Evolutionary conservation across 208 protist genomes (phyloP), one percentile per base, ranked within the genome.

Genomic region (Angomonas deanei): DNA sequence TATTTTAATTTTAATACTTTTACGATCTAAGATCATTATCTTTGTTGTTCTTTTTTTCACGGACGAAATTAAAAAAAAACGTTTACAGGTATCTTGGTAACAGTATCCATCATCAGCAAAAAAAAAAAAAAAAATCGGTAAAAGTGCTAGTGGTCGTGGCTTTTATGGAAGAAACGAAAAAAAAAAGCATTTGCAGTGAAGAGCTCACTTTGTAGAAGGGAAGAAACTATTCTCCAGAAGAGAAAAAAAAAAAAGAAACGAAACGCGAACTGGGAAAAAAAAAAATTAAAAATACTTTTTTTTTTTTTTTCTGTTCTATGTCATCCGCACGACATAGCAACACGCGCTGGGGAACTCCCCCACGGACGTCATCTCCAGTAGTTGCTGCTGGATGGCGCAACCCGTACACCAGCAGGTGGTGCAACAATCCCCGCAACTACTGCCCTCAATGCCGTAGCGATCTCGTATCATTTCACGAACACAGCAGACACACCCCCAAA

Each of bases 361-460:
- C 68, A 76, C 68, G 3, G 59, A 53, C 0, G 75, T 82, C 78
- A 92, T 80, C 72, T 88, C 81, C 24, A 83, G 47, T 65, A 88
- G 59, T 30, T 73, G 61, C 59, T 88, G 85, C 60, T 86, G 77
- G 19, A 82, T 34, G 0, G 54, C 61, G 46, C 85, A 88, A 15
- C 8, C n/a, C 1, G 5, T 1, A 39, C 78, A 92, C 23, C 63
- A 85, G 21, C 13, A 80, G 0, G 30, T 61, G 1, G 48, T 33
- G 32, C 72, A 74, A 58, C 62, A 75, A 58, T 81, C 70, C 26
- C 19, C 6, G 11, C 39, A 42, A 2, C 47, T 32, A 2, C 31
- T 49, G 17, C 75, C 70, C 1, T 24, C 30, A 54, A 81, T 70
- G 19, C 26, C 61, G 30, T 76, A 68, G 15, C 57, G 49, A 30